phyloP scores from a whole-genome alignment of 2,329 filamentous ascomycete genomes.

The Parastagonospora nodorum region DNA sequence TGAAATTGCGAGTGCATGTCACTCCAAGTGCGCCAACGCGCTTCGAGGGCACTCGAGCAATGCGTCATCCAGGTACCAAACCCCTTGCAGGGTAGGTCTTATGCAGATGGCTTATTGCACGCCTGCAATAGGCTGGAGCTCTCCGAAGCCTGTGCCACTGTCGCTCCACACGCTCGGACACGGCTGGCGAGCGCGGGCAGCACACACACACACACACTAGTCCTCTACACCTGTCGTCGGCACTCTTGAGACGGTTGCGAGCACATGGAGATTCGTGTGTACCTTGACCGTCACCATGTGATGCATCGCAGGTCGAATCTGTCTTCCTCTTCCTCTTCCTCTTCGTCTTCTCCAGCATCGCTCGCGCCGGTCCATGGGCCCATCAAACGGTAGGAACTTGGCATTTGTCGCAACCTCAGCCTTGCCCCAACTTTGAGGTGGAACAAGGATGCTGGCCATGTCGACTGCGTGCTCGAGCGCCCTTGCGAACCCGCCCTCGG shows the following conservation, averaged over 20 bases:
- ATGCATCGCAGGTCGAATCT: background rate
- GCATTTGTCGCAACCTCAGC: constrained; percentile 36
- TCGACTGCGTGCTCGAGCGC: constrained; percentile 36
- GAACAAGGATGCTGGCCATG: constrained; percentile 30
- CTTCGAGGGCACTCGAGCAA: constrained; percentile 15
- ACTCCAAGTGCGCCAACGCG: constrained; percentile 19
- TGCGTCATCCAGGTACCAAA: constrained; percentile 44
- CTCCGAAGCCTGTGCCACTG: constrained; percentile 18
- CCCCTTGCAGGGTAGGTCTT: constrained; percentile 36
- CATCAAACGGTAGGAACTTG: constrained; percentile 42
- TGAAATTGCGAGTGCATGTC: constrained; percentile 17
- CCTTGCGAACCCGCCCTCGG: constrained; percentile 29
- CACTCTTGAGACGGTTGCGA: background rate
- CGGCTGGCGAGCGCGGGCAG: constrained; percentile 3
- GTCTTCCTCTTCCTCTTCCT: background rate
- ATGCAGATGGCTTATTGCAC: constrained; percentile 24
- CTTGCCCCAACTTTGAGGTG: constrained; percentile 45
- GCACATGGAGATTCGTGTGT: background rate
- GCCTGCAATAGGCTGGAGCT: constrained; percentile 23
- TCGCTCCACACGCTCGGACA: constrained; percentile 16
- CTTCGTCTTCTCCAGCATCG: background rate
- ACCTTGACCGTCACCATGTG: background rate
- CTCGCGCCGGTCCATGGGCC: constrained; percentile 16
- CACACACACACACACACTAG: constrained; percentile 1
- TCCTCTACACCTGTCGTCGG: background rate